Evolutionary conservation across 768 basidiomycete genomes (phyloP), one percentile per base, ranked within the genome.

Genomic region (Tylopilus subfusipes): DNA sequence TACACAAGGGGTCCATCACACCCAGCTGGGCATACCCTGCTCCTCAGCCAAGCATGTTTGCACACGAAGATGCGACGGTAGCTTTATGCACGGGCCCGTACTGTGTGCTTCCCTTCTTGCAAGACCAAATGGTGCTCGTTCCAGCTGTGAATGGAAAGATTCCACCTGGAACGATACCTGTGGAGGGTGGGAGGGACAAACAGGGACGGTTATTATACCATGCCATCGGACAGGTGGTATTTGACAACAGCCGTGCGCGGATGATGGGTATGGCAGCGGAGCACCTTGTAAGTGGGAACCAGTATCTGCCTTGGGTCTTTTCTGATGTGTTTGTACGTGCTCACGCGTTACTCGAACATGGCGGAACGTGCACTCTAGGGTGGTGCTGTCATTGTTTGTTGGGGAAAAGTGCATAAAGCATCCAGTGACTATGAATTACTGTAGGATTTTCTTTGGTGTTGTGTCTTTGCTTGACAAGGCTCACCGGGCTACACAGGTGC

Each of bases 191-290:
- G 39, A 51, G 40, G n/a, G 50, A 52, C 12, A n/a, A 27, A 8
- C 14, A 48, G 11, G 52, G 52, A 10, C 52, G 56, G 18, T 2
- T 39, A 24, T 40, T 57, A 36, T 53, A 49, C 36, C 51, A 57
- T 22, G 36, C 48, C 16, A 6, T 57, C 9, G 48, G 55, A 21
- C n/a, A 19, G 38, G 38, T 48, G 19, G 19, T 10, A 1, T 7
- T 4, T 11, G 19, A 19, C 38, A 19, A 19, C 5, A 8, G 10
- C 9, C 38, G 38, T 39, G 19, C 43, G 22, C 51, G 33, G 19
- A 53, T 48, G 47, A 53, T 48, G 2, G 52, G 47, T 3, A 53
- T 48, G 49, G 40, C 51, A 5, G 47, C 46, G 14, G 29, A 40
- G 45, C 42, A 57, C 25, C 18, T 54, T 8, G 56, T 54, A 30